A percentile compares a stretch with the other conserved stretches of the same genome.
Evolutionary conservation across 1,284 basidiomycete genomes (phyloP).

Genomic region (Heterobasidion irregulare): DNA sequence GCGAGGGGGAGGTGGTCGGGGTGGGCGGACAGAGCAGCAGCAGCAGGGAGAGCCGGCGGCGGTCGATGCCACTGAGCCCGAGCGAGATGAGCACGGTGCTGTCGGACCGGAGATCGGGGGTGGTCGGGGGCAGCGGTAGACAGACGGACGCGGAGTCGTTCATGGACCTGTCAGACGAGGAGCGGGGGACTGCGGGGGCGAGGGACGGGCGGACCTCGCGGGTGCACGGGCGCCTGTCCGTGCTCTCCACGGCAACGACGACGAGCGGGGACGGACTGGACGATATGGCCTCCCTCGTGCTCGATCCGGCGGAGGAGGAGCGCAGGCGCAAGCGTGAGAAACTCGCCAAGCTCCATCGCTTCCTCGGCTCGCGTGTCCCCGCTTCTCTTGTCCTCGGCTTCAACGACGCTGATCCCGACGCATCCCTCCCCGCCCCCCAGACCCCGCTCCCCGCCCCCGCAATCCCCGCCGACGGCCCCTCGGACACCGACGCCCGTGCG

Average conservation of each 20-base stretch:
- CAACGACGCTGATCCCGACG: conserved; percentile 21
- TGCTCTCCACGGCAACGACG: not conserved
- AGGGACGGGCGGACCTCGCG: not conserved
- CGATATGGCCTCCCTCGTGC: conserved; percentile 1
- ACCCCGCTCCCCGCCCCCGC: conserved; percentile 3
- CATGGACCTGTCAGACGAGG: conserved; percentile 63
- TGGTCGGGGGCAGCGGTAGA: not conserved
- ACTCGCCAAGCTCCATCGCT: conserved; percentile 71
- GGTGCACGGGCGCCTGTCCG: no score
- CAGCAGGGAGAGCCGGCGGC: conserved; percentile 28
- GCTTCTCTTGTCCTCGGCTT: conserved; percentile 54
- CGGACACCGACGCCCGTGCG: conserved; percentile 15
- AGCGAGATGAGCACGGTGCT: conserved; percentile 17
- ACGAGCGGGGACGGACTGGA: not conserved
- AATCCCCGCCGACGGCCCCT: conserved; percentile 9
- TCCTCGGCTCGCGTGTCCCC: conserved; percentile 70
- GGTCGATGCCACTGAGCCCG: conserved; percentile 41
- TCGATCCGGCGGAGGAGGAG: conserved; percentile 39
- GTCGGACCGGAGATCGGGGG: conserved; percentile 5
- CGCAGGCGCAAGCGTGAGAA: conserved; percentile 61
- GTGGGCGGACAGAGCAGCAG: not conserved
- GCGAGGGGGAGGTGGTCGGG: conserved; percentile 2
- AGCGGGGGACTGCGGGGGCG: conserved; percentile 12
- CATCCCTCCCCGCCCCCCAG: conserved; percentile 32
- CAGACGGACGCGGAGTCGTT: conserved; percentile 41